Evolutionary conservation across 2,329 filamentous ascomycete species (phyloP).

Genomic region (Pseudocercospora pini-densiflorae): DNA sequence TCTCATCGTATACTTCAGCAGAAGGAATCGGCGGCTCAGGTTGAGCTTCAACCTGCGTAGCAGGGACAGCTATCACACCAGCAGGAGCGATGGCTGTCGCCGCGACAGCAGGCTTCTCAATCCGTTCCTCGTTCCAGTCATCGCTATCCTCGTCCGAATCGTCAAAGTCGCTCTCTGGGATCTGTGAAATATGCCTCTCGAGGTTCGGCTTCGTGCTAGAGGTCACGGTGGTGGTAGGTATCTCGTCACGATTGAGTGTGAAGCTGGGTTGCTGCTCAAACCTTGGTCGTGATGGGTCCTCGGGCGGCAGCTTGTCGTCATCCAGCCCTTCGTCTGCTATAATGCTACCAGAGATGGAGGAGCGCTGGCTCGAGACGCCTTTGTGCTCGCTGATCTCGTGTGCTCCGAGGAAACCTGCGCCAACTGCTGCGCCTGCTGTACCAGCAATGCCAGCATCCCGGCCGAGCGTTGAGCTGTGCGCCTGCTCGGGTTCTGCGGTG

Average conservation of each 20-base stretch:
- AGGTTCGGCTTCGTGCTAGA: slow-evolving; percentile 32
- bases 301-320: slow-evolving; percentile 8
- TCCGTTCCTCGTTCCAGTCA: slow-evolving; percentile 24
- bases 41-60: background rate
- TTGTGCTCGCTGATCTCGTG: slow-evolving; percentile 9
- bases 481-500: slow-evolving; percentile 7
- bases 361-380: background rate
- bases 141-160: slow-evolving; percentile 23
- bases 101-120: slow-evolving; percentile 2
- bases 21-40: slow-evolving; percentile 14
- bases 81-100: slow-evolving; percentile 9
- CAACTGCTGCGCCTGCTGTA: slow-evolving; percentile 11
- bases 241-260: background rate
- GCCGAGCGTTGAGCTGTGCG: slow-evolving; percentile 9
- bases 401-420: slow-evolving; percentile 1
- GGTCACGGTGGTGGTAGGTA: slow-evolving; percentile 9
- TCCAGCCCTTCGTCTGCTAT: slow-evolving; percentile 12
- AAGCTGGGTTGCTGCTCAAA: slow-evolving; percentile 24
- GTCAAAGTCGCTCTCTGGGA: slow-evolving; percentile 33
- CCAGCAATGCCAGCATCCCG: slow-evolving; percentile 12
- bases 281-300: slow-evolving; percentile 14
- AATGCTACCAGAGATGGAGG: slow-evolving; percentile 3
- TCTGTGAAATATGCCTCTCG: slow-evolving; percentile 39
- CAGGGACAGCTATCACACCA: slow-evolving; percentile 11
- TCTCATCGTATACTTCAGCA: slow-evolving; percentile 14